Base-by-base conservation (phyloP, 192 early-diverging fungal genomes). In the Entomortierella lignicola region DNA sequence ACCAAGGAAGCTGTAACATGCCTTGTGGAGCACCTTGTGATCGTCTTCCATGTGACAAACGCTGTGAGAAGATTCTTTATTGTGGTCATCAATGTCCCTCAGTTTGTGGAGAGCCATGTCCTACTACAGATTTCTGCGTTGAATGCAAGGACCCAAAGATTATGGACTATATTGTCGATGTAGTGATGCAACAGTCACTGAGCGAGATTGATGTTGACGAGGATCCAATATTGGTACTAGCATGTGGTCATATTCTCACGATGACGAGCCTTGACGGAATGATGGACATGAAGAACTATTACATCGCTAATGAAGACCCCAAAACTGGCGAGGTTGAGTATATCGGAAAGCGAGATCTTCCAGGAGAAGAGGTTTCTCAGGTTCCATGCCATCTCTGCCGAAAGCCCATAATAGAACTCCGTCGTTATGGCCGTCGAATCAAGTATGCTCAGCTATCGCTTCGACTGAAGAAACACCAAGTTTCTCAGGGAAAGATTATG, bases 11-110 rank as follows among this genome's bases (percentile, higher is more conserved):
- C 5, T 90, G 89, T 70, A 25, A 48, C 2, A 59, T 88, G 41
- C 77, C 81, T 11, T 90, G 89, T 43, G 89, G 88, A 30, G 82
- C 74, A 20, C 89, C 89, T 11, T 91, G 89, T 32, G 66, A 66
- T 42, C 81, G 88, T 37, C 71, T 90, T 15, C 89, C 89, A 0
- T 91, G 89, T 42, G 83, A 87, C 60, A 29, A 64, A 43, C 67
- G 87, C 23, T 91, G 89, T 55, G 55, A 50, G 2, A 83, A 83
- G 43, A 15, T 0, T 32, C 55, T 91, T 26, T 12, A 41, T 11
- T 91, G 89, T 60, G 79, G 82, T 12, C 88, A 89, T 69, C 64
- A 60, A 8, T 88, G 87, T 69, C 55, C 77, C 12, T 81, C 73
- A 0, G 55, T 84, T 4, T 91, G 89, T 65, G 87, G 87, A 1